Evolutionary conservation across 2,329 filamentous ascomycete species (phyloP).

Genomic region (Aspergillus aculeatus): DNA sequence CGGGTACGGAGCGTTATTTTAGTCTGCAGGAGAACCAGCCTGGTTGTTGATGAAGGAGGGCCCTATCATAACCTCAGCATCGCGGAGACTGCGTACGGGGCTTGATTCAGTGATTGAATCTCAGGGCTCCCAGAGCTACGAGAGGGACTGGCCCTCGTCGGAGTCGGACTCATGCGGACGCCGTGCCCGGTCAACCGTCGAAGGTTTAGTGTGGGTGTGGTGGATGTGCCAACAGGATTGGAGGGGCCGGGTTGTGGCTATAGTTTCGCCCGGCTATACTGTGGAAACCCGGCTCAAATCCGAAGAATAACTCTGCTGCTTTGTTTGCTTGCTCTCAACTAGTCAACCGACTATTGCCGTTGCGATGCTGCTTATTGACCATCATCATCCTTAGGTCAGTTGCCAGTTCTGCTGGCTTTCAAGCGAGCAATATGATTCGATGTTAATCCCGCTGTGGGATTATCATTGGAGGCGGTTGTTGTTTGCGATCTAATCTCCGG

Average conservation of each 20-base stretch:
- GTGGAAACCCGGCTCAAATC: background rate
- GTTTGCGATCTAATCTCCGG: conserved; percentile 2
- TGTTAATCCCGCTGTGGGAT: background rate
- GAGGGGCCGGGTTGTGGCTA: background rate
- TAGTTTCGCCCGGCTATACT: background rate
- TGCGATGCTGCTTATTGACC: background rate
- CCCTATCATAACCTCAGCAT: background rate
- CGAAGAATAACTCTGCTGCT: background rate
- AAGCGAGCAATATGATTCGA: background rate
- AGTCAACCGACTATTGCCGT: background rate
- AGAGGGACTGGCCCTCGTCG: background rate
- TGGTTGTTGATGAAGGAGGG: background rate
- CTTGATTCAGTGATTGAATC: too few relatives aligned
- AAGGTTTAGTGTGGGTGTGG: background rate
- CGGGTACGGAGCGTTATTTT: too few relatives aligned
- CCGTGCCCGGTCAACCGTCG: background rate
- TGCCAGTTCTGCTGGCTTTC: background rate
- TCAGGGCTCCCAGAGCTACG: too few relatives aligned
- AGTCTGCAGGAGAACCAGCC: background rate
- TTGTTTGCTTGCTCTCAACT: background rate
- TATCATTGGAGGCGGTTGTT: background rate
- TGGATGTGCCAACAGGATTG: background rate
- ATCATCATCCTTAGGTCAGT: background rate
- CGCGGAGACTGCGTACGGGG: too few relatives aligned
- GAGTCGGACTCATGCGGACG: background rate